Evolutionary conservation across 768 basidiomycete species (phyloP).

Genomic region (Hydnomerulius pinastri): DNA sequence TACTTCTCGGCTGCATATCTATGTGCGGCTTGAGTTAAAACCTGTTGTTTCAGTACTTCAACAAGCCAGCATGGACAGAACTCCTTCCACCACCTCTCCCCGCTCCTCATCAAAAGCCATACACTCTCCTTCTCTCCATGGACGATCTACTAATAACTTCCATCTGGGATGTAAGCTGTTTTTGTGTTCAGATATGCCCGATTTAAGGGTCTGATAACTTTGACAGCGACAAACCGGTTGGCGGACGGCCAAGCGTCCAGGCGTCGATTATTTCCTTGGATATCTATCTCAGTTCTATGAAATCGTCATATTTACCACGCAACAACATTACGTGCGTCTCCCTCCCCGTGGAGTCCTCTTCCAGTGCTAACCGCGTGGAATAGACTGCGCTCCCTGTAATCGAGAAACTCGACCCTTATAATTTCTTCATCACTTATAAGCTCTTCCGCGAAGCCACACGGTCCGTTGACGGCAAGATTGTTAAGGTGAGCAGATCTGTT

Average conservation of each 20-base stretch:
- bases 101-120: conserved; percentile 82
- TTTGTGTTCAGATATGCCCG: background rate
- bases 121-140: conserved; percentile 87
- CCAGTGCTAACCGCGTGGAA: conserved; percentile 1
- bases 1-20: background rate
- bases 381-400: conserved; percentile 87
- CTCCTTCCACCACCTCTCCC: conserved; percentile 87
- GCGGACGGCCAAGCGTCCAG: conserved; percentile 97
- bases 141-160: conserved; percentile 92
- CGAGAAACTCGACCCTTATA: conserved; percentile 93
- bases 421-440: conserved; percentile 83
- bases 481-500: conserved; percentile 60
- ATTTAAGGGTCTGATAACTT: background rate
- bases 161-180: conserved; percentile 87
- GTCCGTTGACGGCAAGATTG: conserved; percentile 75
- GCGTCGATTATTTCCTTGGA: conserved; percentile 96
- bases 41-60: conserved; percentile 65
- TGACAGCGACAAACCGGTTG: conserved; percentile 87
- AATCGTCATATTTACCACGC: conserved; percentile 92
- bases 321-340: conserved; percentile 81
- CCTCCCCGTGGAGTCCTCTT: background rate
- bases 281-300: conserved; percentile 99
- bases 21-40: background rate
- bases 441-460: conserved; percentile 94
- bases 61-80: conserved; percentile 91